phyloP scores from a whole-genome alignment of 2,329 filamentous ascomycete genomes.

The Aspergillus hortae region DNA sequence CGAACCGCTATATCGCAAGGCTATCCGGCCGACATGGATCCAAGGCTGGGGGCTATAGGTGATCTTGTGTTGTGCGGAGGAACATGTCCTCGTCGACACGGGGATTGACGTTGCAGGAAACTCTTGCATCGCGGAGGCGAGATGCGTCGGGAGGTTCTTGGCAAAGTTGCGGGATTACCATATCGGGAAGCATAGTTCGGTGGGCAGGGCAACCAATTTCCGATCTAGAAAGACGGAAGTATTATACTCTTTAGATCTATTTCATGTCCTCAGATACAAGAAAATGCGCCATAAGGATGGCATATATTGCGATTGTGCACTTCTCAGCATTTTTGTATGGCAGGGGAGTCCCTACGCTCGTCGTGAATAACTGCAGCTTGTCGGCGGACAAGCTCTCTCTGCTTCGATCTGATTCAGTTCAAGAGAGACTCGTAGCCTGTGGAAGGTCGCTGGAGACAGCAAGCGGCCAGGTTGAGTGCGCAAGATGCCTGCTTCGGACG shows the following conservation, averaged over 20 bases:
- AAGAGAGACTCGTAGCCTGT: background rate
- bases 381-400: too few species aligned
- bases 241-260: background rate
- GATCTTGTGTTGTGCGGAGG: too few species aligned
- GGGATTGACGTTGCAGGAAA: too few species aligned
- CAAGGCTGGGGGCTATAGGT: too few species aligned
- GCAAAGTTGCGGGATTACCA: conserved; percentile 31
- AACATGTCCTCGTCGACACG: too few species aligned
- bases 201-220: conserved; percentile 32
- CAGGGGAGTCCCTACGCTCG: too few species aligned
- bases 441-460: background rate
- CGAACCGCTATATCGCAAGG: background rate
- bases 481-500: background rate
- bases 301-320: too few species aligned
- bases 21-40: too few species aligned
- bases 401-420: too few species aligned
- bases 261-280: background rate
- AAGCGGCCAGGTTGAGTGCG: background rate
- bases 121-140: background rate
- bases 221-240: conserved; percentile 3
- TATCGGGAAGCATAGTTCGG: conserved; percentile 21
- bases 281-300: background rate
- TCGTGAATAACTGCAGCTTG: too few species aligned
- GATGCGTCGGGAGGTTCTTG: conserved; percentile 21
- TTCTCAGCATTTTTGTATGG: too few species aligned